Evolutionary conservation across 108 stramenopile species (phyloP).

Genomic region (Nitzschia sp.): DNA sequence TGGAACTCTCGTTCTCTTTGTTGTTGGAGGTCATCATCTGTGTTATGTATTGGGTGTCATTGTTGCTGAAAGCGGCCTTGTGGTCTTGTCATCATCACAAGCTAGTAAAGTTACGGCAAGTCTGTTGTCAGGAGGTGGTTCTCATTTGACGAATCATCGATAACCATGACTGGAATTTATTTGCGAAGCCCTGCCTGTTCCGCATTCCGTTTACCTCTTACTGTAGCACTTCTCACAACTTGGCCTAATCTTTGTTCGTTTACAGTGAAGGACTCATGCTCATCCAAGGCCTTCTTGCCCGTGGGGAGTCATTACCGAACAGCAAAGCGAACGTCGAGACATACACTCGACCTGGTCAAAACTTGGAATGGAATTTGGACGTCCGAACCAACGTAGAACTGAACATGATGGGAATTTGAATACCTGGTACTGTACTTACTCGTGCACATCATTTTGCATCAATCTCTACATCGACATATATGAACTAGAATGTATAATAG

Average conservation of each 20-base stretch:
- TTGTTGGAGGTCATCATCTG: no score
- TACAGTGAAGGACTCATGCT: constrained; percentile 3
- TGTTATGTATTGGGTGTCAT: no score
- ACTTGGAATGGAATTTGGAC: constrained; percentile 3
- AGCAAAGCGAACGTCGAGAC: background rate
- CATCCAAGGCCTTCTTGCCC: background rate
- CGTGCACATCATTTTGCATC: no score
- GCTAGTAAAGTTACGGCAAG: no score
- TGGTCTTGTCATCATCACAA: no score
- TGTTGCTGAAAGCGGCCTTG: no score
- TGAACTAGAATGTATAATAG: no score
- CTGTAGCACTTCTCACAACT: background rate
- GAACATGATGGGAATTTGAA: constrained; percentile 17
- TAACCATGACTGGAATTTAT: background rate
- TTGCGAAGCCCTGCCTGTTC: background rate
- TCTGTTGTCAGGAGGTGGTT: no score
- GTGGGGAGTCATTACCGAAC: background rate
- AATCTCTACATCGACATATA: no score
- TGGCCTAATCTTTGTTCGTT: no score
- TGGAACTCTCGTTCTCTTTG: background rate
- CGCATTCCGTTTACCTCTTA: background rate
- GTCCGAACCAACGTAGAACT: constrained; percentile 14
- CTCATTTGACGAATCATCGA: no score
- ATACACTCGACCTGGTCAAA: background rate
- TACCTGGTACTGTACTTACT: no score